Evolutionary conservation across 352 stramenopile genomes (phyloP).

Genomic region (Plasmopara muralis): DNA sequence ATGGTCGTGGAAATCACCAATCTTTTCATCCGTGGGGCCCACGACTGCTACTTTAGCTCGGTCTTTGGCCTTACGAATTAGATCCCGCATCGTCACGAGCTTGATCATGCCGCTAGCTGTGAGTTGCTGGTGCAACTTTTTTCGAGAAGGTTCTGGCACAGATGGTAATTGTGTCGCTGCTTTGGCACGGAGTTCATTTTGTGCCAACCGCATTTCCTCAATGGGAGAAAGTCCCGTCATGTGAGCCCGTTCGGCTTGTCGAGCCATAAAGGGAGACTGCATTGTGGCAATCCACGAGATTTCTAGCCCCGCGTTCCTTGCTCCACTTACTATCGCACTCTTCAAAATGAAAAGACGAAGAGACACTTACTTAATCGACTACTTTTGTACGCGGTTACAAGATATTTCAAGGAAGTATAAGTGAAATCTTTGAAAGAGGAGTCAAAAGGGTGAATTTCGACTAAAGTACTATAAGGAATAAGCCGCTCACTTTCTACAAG

Average conservation of each 20-base stretch:
- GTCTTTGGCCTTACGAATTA: constrained; percentile 55
- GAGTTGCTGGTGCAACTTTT: constrained; percentile 16
- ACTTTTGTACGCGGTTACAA: too few species aligned
- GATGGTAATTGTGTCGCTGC: constrained; percentile 42
- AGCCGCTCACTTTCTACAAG: constrained; percentile 8
- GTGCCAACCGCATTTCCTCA: constrained; percentile 75
- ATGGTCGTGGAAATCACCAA: too few species aligned
- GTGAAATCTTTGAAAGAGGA: too few species aligned
- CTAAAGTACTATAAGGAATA: background rate
- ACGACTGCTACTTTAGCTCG: constrained; percentile 33
- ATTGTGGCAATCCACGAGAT: too few species aligned
- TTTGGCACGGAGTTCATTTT: constrained; percentile 73
- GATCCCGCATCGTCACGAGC: constrained; percentile 50
- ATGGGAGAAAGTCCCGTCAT: constrained; percentile 75
- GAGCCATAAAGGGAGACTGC: constrained; percentile 1
- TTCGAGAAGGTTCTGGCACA: constrained; percentile 2
- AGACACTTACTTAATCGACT: too few species aligned
- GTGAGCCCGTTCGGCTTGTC: constrained; percentile 47
- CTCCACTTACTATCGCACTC: too few species aligned
- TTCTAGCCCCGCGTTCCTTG: too few species aligned
- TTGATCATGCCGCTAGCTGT: constrained; percentile 34
- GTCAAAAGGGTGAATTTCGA: too few species aligned
- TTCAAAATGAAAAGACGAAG: too few species aligned
- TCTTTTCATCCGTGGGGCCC: too few species aligned
- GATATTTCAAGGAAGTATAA: too few species aligned